A percentile compares a stretch with the other conserved stretches of the same genome.
These are phyloP conservation scores for Tuber aestivum DNA, from an alignment of 495 filamentous ascomycete species.

Conservation along the genomic window DNA sequence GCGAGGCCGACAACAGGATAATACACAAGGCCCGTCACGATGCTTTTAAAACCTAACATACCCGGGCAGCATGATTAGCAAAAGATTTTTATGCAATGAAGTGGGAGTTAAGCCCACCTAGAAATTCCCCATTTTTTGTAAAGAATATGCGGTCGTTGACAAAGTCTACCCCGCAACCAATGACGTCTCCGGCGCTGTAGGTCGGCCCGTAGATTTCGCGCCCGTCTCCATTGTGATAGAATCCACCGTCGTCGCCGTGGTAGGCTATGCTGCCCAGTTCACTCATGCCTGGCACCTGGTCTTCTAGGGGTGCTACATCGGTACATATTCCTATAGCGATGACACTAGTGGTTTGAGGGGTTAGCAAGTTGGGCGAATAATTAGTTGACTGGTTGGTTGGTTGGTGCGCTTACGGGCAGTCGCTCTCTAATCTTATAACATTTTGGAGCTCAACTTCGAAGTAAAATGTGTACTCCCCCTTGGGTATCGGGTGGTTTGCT, in stretches of 20 bases:
- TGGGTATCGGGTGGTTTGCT: conserved; percentile 20
- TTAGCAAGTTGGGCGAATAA: neutral
- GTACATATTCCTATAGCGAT: conserved; percentile 5
- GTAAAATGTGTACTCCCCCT: conserved; percentile 18
- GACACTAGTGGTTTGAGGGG: neutral
- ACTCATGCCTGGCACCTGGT: conserved; percentile 1
- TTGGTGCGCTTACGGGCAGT: conserved; percentile 3
- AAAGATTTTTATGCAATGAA: neutral
- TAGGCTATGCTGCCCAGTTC: conserved; percentile 1
- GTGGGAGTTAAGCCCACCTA: neutral
- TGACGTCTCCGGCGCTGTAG: conserved; percentile 21
- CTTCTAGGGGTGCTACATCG: neutral
- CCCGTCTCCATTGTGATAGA: neutral
- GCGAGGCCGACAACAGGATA: neutral
- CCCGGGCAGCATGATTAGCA: neutral
- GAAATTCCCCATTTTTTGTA: conserved; percentile 20
- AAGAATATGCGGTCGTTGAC: conserved; percentile 15
- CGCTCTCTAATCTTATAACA: neutral
- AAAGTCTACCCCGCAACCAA: conserved; percentile 32
- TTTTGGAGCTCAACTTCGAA: conserved; percentile 15
- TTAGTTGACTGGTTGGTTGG: too few species aligned
- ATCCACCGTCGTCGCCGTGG: conserved; percentile 14
- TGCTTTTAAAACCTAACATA: neutral
- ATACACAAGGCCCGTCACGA: neutral
- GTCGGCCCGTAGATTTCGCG: neutral